Conservation (phyloP, 1,139 yeast species). For the Blastobotrys malaysiensis region DNA sequence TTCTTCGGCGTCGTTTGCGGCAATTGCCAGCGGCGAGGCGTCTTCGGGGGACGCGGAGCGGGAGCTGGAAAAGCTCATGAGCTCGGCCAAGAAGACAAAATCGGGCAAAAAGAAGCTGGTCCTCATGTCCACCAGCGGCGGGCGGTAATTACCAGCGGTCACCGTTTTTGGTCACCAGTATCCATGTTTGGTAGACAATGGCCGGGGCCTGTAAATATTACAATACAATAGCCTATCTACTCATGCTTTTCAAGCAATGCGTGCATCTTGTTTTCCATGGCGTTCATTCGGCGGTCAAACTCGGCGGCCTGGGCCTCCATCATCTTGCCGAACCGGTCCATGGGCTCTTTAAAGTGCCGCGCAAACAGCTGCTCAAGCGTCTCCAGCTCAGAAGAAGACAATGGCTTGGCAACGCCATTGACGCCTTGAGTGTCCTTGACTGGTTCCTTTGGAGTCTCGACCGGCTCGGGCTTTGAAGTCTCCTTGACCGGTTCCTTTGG, state of each 20-base stretch:
- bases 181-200: no score
- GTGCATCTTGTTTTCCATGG: constrained; percentile 19
- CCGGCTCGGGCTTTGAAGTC: constrained; percentile 4
- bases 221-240: not conserved
- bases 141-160: not conserved
- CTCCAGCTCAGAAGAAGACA: not conserved
- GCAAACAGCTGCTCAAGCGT: not conserved
- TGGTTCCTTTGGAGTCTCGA: not conserved
- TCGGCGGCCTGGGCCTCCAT: constrained; percentile 15
- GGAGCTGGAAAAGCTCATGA: constrained; percentile 16
- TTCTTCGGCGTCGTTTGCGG: constrained; percentile 12
- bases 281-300: constrained; percentile 14
- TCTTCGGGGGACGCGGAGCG: constrained; percentile 16
- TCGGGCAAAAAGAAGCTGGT: constrained; percentile 40
- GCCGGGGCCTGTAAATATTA: not conserved
- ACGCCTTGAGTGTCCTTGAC: not conserved
- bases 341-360: not conserved
- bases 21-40: constrained; percentile 18
- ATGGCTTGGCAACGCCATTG: not conserved
- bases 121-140: constrained; percentile 22
- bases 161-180: no score
- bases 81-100: constrained; percentile 31
- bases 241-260: constrained; percentile 7
- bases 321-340: not conserved
- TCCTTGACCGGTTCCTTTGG: constrained; percentile 10